phyloP scores from a whole-genome alignment of 106 monocot genomes.

The Iris macrosiphon region DNA sequence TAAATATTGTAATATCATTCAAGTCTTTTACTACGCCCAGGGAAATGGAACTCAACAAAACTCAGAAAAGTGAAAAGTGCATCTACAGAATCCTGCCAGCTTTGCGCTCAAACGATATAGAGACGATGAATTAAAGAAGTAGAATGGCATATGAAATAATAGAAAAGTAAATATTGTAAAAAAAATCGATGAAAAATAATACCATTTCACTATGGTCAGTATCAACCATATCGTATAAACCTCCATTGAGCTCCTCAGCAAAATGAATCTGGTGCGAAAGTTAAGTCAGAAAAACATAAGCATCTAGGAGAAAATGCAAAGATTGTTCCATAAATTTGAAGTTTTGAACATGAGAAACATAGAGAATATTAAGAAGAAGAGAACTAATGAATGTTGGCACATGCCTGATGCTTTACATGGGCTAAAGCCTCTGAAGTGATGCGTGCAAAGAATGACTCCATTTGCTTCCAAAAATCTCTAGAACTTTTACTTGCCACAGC shows the following conservation, averaged over 20 bases:
- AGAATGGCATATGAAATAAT: neutral
- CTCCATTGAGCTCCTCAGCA: constrained; percentile 54
- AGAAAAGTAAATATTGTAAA: neutral
- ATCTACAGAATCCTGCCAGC: neutral
- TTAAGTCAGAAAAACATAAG: neutral
- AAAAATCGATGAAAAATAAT: neutral
- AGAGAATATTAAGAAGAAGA: neutral
- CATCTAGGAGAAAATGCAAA: neutral
- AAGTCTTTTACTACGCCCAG: no score
- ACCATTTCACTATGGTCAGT: constrained; percentile 23
- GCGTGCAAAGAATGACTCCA: constrained; percentile 54
- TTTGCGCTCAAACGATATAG: neutral
- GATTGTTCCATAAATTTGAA: neutral
- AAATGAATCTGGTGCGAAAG: constrained; percentile 48
- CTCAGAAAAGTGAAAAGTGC: no score
- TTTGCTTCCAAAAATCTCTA: constrained; percentile 66
- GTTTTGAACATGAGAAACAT: neutral
- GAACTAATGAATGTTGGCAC: constrained; percentile 1
- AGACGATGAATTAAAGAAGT: constrained; percentile 1
- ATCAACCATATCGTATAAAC: constrained; percentile 24
- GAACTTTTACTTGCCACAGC: constrained; percentile 36
- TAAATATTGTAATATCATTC: neutral
- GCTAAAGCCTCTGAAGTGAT: constrained; percentile 34
- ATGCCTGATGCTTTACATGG: constrained; percentile 55
- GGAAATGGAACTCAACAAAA: no score